These are phyloP conservation scores for Epichloe sp. DNA, from an alignment of 2,329 filamentous ascomycete species.

Conservation along the genomic window DNA sequence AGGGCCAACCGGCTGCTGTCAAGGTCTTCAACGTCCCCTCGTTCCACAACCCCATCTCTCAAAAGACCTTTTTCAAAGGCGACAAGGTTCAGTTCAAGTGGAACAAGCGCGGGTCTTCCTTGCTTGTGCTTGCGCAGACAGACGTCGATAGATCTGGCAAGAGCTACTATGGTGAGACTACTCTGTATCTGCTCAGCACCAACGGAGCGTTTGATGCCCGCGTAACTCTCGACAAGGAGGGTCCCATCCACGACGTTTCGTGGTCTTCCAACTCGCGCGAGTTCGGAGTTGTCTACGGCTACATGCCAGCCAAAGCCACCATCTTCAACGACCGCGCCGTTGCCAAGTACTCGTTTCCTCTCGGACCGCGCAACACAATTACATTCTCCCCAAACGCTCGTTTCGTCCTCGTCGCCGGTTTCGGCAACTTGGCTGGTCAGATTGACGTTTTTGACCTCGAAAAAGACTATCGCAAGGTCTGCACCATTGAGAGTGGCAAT, in stretches of 20 bases:
- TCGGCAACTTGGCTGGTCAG: conserved; percentile 92
- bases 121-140: conserved; percentile 92
- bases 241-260: conserved; percentile 93
- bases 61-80: conserved; percentile 98
- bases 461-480: conserved; percentile 85
- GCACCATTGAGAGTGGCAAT: conserved; percentile 89
- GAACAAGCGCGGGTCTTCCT: conserved; percentile 81
- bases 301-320: conserved; percentile 97
- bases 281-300: conserved; percentile 95
- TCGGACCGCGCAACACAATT: conserved; percentile 87
- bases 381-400: conserved; percentile 86
- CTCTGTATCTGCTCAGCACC: conserved; percentile 84
- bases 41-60: conserved; percentile 71
- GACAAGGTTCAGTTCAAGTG: conserved; percentile 98
- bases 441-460: conserved; percentile 96
- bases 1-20: conserved; percentile 82
- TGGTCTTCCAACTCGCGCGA: conserved; percentile 98
- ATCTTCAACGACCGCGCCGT: conserved; percentile 89
- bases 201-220: conserved; percentile 88
- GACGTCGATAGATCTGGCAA: conserved; percentile 98
- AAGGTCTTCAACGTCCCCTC: conserved; percentile 90
- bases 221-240: conserved; percentile 88
- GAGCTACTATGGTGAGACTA: conserved; percentile 98
- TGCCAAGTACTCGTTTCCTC: conserved; percentile 70
- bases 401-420: conserved; percentile 87